Conservation (phyloP, 306 rosid species). For the Pueraria montana region DNA sequence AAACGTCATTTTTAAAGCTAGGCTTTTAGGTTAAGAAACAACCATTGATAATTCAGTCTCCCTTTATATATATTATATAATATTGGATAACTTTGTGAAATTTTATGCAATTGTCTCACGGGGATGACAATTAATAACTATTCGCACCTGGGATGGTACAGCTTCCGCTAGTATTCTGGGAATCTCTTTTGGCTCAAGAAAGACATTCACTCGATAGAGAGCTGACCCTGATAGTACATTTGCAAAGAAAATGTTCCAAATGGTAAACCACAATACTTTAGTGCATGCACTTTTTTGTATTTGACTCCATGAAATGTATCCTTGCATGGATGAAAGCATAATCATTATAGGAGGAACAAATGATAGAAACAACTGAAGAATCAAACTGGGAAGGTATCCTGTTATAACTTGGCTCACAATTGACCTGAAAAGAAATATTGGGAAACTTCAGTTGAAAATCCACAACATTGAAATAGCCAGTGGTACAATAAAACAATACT, state of each 20-base stretch:
- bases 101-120: conserved; percentile 1
- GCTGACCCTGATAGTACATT: conserved; percentile 85
- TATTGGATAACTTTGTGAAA: conserved; percentile 26
- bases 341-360: conserved; percentile 83
- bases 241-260: conserved; percentile 95
- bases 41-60: conserved; percentile 2
- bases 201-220: conserved; percentile 66
- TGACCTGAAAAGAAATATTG: conserved; percentile 62
- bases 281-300: conserved; percentile 77
- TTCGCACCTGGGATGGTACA: conserved; percentile 86
- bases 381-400: conserved; percentile 95
- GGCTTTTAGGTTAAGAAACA: not conserved
- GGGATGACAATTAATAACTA: conserved; percentile 25
- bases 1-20: not conserved
- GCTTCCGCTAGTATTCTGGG: conserved; percentile 81
- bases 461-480: not conserved
- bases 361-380: conserved; percentile 71
- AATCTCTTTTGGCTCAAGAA: conserved; percentile 83
- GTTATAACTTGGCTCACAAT: conserved; percentile 82
- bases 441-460: conserved; percentile 37
- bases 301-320: conserved; percentile 74
- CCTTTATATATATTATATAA: not conserved
- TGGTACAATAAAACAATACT: conserved; percentile 27
- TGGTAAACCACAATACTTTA: conserved; percentile 78
- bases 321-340: conserved; percentile 79